Conservation (phyloP, 2,329 filamentous ascomycete species). For the Cladosporium sp. region DNA sequence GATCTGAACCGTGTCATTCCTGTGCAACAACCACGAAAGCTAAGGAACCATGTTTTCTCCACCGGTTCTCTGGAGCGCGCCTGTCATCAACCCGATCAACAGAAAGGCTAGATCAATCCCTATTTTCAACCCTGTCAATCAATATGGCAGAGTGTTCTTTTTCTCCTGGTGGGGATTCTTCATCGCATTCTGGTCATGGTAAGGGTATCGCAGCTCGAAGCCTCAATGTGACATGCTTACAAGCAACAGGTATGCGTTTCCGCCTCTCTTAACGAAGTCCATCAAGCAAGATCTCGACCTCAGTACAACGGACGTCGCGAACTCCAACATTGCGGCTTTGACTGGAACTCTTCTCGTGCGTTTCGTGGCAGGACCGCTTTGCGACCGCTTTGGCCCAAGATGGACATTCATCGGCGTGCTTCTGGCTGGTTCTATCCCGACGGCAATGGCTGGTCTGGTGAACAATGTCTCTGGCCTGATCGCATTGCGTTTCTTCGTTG, state of each 20-base stretch:
- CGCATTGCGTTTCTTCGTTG: constrained; percentile 66
- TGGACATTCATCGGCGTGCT: constrained; percentile 66
- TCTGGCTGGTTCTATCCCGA: constrained; percentile 66
- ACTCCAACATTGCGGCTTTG: constrained; percentile 80
- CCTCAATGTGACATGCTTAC: too few relatives aligned
- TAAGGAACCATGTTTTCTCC: constrained; percentile 6
- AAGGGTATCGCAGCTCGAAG: constrained; percentile 15
- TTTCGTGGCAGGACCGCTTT: constrained; percentile 67
- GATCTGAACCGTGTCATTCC: background rate
- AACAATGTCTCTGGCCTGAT: constrained; percentile 59
- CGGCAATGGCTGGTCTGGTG: constrained; percentile 69
- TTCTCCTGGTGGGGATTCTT: constrained; percentile 79
- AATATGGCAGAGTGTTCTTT: constrained; percentile 77
- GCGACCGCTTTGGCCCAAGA: constrained; percentile 72
- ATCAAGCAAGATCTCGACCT: constrained; percentile 71
- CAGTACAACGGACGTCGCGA: constrained; percentile 63
- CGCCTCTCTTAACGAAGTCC: constrained; percentile 66
- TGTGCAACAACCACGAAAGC: background rate
- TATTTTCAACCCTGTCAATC: constrained; percentile 64
- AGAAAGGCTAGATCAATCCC: constrained; percentile 73
- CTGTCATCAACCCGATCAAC: constrained; percentile 71
- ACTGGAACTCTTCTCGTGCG: constrained; percentile 65
- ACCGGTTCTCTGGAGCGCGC: constrained; percentile 41
- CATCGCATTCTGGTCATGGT: constrained; percentile 74
- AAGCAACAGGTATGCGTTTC: constrained; percentile 65